Base-by-base conservation (phyloP, 495 filamentous ascomycete species). In the Evernia prunastri region DNA sequence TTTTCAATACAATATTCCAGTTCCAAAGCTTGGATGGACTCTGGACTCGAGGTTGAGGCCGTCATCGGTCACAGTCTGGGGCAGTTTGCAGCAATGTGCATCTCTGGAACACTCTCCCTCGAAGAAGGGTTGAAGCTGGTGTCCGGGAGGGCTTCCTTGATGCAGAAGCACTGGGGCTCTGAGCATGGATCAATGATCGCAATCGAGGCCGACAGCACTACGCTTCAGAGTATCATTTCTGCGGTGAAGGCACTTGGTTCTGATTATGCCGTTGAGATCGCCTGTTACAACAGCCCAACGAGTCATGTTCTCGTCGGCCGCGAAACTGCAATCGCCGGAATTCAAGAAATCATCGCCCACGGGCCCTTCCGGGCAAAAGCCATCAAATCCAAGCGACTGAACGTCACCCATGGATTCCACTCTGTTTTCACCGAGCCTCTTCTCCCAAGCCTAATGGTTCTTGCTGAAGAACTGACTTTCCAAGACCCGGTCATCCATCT, bases 21-120 rank as follows among this genome's bases (percentile, higher is more conserved):
- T 54, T 79, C 81, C 1, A 73, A 69, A 31, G 60, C 66, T 3
- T 85, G 81, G 81, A 77, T 83, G 0, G 75, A 81, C 33, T 78
- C 69, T 60, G 81, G 80, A 0, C 9, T 77, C 0, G 43, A 68
- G 36, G 65, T 77, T 0, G 64, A 66, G n/a, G 72, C 77, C 3
- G 67, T 84, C 10, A 68, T 84, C 9, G 82, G 82, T 8, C 82
- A 85, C 64, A 81, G 78, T 67, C 79, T 83, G 63, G 80, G 79
- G 3, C 75, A 82, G 58, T 63, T 81, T 6, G 77, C 77, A 0
- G 79, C 76, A 1, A 58, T 82, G 4, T 75, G 72, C 58, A 49
- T 82, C 2, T 73, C 79, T 18, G 78, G 73, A 0, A 60, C 59
- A 2, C 56, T 81, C 1, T 73, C 68, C 12, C 63, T 81, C 0